These are phyloP conservation scores for Anisodus acutangulus DNA, from an alignment of 257 asterid species.

Conservation along the genomic window DNA sequence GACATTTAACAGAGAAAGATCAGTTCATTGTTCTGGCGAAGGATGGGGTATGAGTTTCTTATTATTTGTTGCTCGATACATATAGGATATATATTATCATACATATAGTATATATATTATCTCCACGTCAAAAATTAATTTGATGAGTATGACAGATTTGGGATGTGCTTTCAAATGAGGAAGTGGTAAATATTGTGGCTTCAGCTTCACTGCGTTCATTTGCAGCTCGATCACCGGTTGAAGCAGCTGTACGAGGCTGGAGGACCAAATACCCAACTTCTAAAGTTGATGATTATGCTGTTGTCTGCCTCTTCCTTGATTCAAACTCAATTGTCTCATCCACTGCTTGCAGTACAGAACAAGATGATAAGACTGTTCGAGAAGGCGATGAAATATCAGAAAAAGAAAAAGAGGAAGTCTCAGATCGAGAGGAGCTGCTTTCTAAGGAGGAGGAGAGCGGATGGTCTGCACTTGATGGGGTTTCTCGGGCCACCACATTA, in stretches of 20 bases:
- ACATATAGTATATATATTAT: too few relatives aligned
- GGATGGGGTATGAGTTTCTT: constrained; percentile 28
- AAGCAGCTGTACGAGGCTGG: constrained; percentile 33
- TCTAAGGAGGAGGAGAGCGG: not conserved
- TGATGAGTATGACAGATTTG: constrained; percentile 10
- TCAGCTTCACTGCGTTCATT: constrained; percentile 24
- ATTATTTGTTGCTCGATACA: not conserved
- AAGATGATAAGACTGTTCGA: constrained; percentile 6
- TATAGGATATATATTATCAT: too few relatives aligned
- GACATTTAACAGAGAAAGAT: constrained; percentile 29
- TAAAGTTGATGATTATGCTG: constrained; percentile 35
- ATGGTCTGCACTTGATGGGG: constrained; percentile 34
- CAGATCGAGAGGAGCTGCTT: not conserved
- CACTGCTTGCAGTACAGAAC: not conserved
- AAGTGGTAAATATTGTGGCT: constrained; percentile 33
- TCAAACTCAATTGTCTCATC: not conserved
- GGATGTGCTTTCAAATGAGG: constrained; percentile 38
- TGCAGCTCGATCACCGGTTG: constrained; percentile 31
- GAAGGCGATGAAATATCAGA: not conserved
- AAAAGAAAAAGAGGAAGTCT: constrained; percentile 10
- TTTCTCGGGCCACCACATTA: constrained; percentile 30
- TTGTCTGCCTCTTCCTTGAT: constrained; percentile 35
- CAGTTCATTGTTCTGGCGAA: constrained; percentile 33
- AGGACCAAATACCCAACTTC: constrained; percentile 35
- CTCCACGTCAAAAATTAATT: not conserved